Base-by-base conservation (phyloP, 306 rosid genomes). In the Biancaea sappan region DNA sequence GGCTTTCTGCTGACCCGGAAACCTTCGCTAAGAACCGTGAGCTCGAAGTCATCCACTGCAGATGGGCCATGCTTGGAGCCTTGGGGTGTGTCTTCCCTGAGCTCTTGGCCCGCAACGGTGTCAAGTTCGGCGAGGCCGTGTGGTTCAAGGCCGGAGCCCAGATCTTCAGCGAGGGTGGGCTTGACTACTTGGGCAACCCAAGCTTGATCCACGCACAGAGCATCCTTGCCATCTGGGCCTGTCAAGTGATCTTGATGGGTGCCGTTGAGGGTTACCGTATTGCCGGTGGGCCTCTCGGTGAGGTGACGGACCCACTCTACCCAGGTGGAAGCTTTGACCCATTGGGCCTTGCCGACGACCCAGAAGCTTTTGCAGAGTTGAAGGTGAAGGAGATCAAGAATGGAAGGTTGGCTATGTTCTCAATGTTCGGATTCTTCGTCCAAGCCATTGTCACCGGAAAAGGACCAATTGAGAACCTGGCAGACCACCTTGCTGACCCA, bases 31-130 rank as follows among this genome's bases (percentile, higher is more conserved):
- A 46, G 79, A 84, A 84, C 79, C 76, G 88, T 21, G 88, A 84
- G 84, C 85, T 84, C 0, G 88, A 84, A 18, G 88, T 84, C n/a
- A 84, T 84, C 77, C 91, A 87, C 84, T 54, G 63, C 15, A 77
- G 91, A 71, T 87, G 91, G 91, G 91, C 91, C 83, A 86, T 86
- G 91, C 86, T 87, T 0, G 91, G 91, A 19, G 91, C 91, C 15
- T 62, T 87, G 1, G 91, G 92, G 0, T 85, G 92, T 28, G 87
- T 87, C 46, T 87, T 87, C 73, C 92, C 92, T 0, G 87, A 87
- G 84, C 89, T 85, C 13, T 37, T 87, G 78, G 73, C 92, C n/a
- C 82, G 92, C 16, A 87, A 87, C 18, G 87, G 87, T 0, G 84
- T 85, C 69, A 82, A 82, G 58, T 87, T 87, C 14, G 89, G 91